A percentile compares a stretch with the other conserved stretches of the same genome.
phyloP scores from a whole-genome alignment of 2,329 filamentous ascomycete species.

The Akanthomyces muscarius region DNA sequence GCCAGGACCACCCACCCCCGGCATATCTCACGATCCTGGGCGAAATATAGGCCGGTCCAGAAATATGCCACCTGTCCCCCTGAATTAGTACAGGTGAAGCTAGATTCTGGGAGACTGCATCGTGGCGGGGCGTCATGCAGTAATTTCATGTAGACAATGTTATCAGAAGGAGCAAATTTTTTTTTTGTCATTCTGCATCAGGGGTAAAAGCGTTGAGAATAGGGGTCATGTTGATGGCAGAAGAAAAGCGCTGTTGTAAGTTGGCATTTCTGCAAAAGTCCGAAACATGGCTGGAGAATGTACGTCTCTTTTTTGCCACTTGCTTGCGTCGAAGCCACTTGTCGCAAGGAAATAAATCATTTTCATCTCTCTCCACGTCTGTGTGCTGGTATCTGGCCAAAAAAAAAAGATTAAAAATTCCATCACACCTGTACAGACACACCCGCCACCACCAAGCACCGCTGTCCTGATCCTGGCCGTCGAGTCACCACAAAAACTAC shows the following conservation, averaged over 20 bases:
- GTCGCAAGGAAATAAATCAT: neutral
- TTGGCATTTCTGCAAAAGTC: neutral
- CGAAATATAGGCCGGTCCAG: neutral
- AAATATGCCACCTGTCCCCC: neutral
- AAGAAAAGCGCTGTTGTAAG: neutral
- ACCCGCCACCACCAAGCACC: neutral
- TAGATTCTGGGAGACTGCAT: neutral
- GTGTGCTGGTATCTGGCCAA: neutral
- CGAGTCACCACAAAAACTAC: neutral
- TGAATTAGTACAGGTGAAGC: neutral
- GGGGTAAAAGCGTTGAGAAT: neutral
- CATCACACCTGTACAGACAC: neutral
- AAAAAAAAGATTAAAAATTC: neutral
- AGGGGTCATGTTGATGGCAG: neutral
- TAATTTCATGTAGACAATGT: slow-evolving; percentile 1
- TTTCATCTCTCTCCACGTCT: too few relatives aligned
- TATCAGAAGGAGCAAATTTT: too few relatives aligned
- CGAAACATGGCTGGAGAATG: slow-evolving; percentile 6
- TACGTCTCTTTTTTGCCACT: neutral
- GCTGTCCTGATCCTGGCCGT: neutral
- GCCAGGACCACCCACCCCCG: neutral
- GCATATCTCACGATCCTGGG: slow-evolving; percentile 13
- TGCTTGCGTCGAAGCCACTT: slow-evolving; percentile 1
- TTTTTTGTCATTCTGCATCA: neutral
- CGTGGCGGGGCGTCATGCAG: slow-evolving; percentile 6